Percentiles rank a stretch among this genome's conserved stretches.
phyloP scores from a whole-genome alignment of 2,329 filamentous ascomycete species.

The Aspergillus sp. region DNA sequence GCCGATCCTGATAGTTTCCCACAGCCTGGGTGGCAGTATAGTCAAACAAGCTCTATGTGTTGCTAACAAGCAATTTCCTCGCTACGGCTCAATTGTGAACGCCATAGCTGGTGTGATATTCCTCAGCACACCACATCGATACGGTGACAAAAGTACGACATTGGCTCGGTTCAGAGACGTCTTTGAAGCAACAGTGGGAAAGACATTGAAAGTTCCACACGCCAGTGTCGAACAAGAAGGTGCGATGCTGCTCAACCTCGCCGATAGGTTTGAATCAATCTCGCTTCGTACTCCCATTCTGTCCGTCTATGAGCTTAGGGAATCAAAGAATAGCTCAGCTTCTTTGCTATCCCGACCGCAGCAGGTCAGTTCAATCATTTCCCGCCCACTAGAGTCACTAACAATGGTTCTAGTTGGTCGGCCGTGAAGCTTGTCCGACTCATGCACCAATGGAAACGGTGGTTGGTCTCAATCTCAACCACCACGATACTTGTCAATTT shows the following conservation, averaged over 20 bases:
- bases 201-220: not conserved
- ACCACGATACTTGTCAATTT: conserved; percentile 5
- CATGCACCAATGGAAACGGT: conserved; percentile 8
- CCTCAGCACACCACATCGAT: conserved; percentile 5
- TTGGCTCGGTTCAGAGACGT: not conserved
- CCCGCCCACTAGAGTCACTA: not conserved
- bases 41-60: conserved; percentile 7
- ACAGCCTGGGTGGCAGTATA: conserved; percentile 4
- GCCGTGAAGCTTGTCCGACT: conserved; percentile 1
- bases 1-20: conserved; percentile 2
- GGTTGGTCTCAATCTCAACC: conserved; percentile 6
- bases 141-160: not conserved
- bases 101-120: conserved; percentile 4
- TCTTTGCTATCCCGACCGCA: not conserved
- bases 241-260: conserved; percentile 1
- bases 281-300: conserved; percentile 6
- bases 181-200: not conserved
- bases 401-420: conserved; percentile 1
- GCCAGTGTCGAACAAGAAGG: conserved; percentile 2
- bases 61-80: conserved; percentile 7
- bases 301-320: conserved; percentile 3
- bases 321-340: conserved; percentile 4
- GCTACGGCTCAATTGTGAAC: conserved; percentile 2
- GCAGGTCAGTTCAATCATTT: not conserved
- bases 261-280: conserved; percentile 6